Evolutionary conservation across 2,329 filamentous ascomycete genomes (phyloP), one percentile per base, ranked within the genome.

Genomic region (Cordyceps javanica): DNA sequence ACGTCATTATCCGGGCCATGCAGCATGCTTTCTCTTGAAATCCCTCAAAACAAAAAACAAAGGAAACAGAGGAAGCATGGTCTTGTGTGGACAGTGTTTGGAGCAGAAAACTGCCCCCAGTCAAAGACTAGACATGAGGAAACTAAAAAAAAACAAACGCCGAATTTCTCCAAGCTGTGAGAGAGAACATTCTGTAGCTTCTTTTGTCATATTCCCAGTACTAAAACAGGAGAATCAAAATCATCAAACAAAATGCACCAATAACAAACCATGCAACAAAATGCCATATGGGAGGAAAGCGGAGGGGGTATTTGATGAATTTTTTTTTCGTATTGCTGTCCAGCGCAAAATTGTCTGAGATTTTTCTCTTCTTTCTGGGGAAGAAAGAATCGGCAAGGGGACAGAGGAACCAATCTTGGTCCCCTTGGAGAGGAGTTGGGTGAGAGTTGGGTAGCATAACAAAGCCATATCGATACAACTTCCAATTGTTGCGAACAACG

Each of bases 31-130:
- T 38, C 28, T 51, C 42, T 56, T 13, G 14, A 13, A 50, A 56
- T 38, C 49, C 58, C 60, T 61, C 61, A 49, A 61, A 57, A 61
- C 57, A 61, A 63, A 49, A 61, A 57, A 61, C 57, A 61, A 63
- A 58, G 51, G 41, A 48, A 59, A 59, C 61, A 59, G 38, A 58
- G 60, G 26, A 53, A 36, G 39, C 55, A 55, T 41, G 54, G 42
- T 50, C 16, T 44, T 53, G 46, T 59, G 6, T 42, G 41, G 51
- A 30, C 44, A 55, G 42, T 48, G 10, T 21, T 39, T 38, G 10
- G 42, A 38, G 39, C 36, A 57, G 32, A 21, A 23, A 25, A 7
- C n/a, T n/a, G 32, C 48, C n/a, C 19, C 21, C 16, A n/a, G 14
- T 14, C 45, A 38, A 19, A 41, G 21, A 55, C 23, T 42, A 14